Base-by-base conservation (phyloP, 768 basidiomycete genomes). In the Amanita inopinata region DNA sequence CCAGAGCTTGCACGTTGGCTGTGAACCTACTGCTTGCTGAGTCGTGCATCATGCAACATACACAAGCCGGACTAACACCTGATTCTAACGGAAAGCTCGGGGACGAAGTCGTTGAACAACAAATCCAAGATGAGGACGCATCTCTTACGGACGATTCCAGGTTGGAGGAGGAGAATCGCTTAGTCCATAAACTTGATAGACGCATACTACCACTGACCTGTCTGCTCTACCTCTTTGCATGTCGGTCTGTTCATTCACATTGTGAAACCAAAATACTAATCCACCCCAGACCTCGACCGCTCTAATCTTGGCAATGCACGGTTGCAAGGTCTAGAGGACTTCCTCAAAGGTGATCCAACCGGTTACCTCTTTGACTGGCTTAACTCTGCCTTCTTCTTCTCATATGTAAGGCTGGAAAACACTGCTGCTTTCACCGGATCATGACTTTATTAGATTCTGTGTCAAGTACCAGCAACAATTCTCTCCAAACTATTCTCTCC, bases 271-370 rank as follows among this genome's bases (percentile, higher is more conserved):
- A 17, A 17, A 23, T 14, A 40, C n/a, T 46, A 41, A 30, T 8
- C 8, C 14, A 9, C n/a, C 43, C 9, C 47, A 73, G 73, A 78
- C 55, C 66, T 90, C 38, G 86, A 89, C 57, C 74, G 87, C 41
- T 78, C 80, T 0, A 87, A 87, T 54, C 54, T 87, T 31, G 86
- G 85, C 11, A 88, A 89, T 54, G 86, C 86, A 35, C 72, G 84
- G 38, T 63, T 87, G 28, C 82, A 82, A 60, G 79, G 82, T 8
- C 60, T 89, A 9, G 71, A 79, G 28, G 81, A 87, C 46, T 61
- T 66, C 9, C 73, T 88, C 9, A 69, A 69, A 9, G 83, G 83
- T 5, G 85, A 87, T 51, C 71, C 71, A 6, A 78, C 75, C 0
- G 83, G 85, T 1, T 48, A 67, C 17, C 63, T 77, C n/a, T 87